Percentiles rank a stretch among this genome's conserved stretches.
phyloP scores from a whole-genome alignment of 1,139 yeast genomes.

The Geotrichum candidum region DNA sequence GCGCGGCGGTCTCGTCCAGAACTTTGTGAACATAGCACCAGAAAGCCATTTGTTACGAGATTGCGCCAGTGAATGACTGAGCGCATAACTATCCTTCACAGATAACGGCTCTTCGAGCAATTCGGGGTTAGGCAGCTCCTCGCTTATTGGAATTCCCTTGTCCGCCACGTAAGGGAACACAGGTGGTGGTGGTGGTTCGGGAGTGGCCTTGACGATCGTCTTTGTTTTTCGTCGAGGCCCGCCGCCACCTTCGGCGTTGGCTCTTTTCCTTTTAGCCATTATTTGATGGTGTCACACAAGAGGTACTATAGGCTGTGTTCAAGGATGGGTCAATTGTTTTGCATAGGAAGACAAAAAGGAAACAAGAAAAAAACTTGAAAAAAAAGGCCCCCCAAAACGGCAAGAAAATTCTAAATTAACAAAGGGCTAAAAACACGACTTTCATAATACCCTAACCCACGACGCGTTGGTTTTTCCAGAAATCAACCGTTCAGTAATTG shows the following conservation, averaged over 20 bases:
- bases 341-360: neutral
- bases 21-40: constrained; percentile 71
- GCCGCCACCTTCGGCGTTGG: constrained; percentile 10
- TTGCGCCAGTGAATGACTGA: constrained; percentile 55
- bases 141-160: constrained; percentile 67
- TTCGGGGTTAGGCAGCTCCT: constrained; percentile 53
- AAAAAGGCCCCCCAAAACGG: too few relatives aligned
- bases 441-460: neutral
- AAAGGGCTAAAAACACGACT: neutral
- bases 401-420: neutral
- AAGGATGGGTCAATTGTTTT: neutral
- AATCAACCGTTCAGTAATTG: neutral
- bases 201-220: constrained; percentile 1
- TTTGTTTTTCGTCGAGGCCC: constrained; percentile 9
- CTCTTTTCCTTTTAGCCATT: constrained; percentile 19
- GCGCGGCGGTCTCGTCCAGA: constrained; percentile 61
- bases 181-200: constrained; percentile 25
- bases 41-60: constrained; percentile 69
- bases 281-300: neutral
- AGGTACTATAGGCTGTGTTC: neutral
- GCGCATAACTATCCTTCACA: constrained; percentile 46
- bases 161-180: constrained; percentile 62
- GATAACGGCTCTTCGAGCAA: constrained; percentile 61
- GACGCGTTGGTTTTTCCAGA: neutral
- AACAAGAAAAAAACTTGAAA: neutral